Conservation (phyloP, 2,329 filamentous ascomycete species). For the Leptoxyphium fumago region DNA sequence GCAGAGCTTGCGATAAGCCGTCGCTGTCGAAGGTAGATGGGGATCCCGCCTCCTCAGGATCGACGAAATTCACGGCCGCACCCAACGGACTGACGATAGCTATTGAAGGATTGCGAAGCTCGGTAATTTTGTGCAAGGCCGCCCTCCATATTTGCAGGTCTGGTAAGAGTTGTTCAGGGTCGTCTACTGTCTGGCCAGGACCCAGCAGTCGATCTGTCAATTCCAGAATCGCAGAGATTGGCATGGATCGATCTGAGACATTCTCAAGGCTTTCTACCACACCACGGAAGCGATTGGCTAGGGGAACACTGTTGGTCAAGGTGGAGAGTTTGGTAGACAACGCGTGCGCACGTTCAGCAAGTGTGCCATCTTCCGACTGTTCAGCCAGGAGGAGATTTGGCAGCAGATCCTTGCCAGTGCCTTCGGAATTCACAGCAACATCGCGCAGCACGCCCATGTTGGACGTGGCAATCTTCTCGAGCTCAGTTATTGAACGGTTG, state of each 20-base stretch:
- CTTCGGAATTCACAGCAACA: slow-evolving; percentile 29
- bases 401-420: slow-evolving; percentile 35
- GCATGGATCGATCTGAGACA: slow-evolving; percentile 27
- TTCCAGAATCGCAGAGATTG: slow-evolving; percentile 41
- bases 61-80: slow-evolving; percentile 53
- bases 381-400: slow-evolving; percentile 38
- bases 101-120: slow-evolving; percentile 45
- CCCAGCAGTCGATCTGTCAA: slow-evolving; percentile 37
- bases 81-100: slow-evolving; percentile 60
- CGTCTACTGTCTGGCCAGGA: slow-evolving; percentile 8
- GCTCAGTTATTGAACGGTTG: slow-evolving; percentile 21
- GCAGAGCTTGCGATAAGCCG: slow-evolving; percentile 56
- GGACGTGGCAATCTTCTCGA: slow-evolving; percentile 25
- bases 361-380: slow-evolving; percentile 37
- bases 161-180: slow-evolving; percentile 14
- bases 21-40: slow-evolving; percentile 37
- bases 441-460: slow-evolving; percentile 26
- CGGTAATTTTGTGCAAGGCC: slow-evolving; percentile 44
- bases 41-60: slow-evolving; percentile 10
- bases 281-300: slow-evolving; percentile 35
- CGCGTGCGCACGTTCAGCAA: slow-evolving; percentile 29
- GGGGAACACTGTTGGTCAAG: slow-evolving; percentile 19
- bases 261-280: slow-evolving; percentile 36
- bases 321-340: slow-evolving; percentile 15
- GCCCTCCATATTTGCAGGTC: slow-evolving; percentile 44